Base-by-base conservation (phyloP, 2,329 filamentous ascomycete species). In the Xylaria sp. region DNA sequence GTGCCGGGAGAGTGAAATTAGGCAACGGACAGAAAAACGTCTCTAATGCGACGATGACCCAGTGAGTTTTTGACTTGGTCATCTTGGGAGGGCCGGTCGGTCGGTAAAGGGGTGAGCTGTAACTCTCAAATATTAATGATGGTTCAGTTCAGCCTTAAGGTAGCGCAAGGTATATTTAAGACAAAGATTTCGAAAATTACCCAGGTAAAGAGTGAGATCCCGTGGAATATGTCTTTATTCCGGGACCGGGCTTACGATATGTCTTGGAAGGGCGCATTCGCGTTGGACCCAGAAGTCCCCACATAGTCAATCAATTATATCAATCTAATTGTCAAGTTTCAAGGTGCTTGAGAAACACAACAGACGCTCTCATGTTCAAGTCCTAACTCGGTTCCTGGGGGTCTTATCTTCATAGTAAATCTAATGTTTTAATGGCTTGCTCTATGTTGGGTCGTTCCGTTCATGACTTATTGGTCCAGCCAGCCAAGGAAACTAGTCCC, bases 1-100 rank as follows among this genome's bases (percentile, higher is more conserved):
- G 75, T n/a, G 72, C 71, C 4, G 80, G 79, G 6, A 79, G 67
- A 20, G 64, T 49, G 25, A 78, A 71, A 1, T 68, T 20, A 23
- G 78, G 76, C 3, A 78, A 63, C 2, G 78, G 78, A n/a, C 75
- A 76, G 67, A 74, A 76, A 64, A 74, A 75, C 0, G 78, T 76
- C 69, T 81, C 77, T 3, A 81, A 73, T 7, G 78, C 79, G n/a
- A 80, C 80, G 43, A 81, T 75, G 52, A 75, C 68, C 70, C 75
- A 75, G 59, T 81, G 78, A 1, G 75, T 74, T 36, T 64, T 49
- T 56, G 68, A 57, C 43, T 62, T 25, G 25, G 60, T 20, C 71
- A 73, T 73, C 12, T 15, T 58, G 23, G 39, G 25, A 9, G 41
- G 5, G 18, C 13, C 13, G 15, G 3, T 31, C 25, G 28, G 12